Conservation (phyloP, 2,329 filamentous ascomycete species). For the Paraconiothyrium sp. region DNA sequence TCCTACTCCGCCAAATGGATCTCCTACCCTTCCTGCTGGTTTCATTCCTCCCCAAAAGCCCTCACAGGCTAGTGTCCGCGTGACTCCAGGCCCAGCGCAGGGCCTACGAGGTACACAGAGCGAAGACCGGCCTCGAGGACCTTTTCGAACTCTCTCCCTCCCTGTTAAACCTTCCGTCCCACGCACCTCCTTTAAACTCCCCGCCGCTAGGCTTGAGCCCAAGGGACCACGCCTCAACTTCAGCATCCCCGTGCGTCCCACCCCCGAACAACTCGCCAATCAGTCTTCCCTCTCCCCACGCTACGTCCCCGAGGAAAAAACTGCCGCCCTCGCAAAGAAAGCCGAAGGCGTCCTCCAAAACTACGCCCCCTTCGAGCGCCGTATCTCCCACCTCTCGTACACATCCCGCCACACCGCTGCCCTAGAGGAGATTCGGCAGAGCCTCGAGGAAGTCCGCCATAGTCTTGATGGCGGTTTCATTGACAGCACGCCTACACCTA, state of each 20-base stretch:
- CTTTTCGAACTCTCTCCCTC: conserved; percentile 5
- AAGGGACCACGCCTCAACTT: conserved; percentile 1
- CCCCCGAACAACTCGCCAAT: conserved; percentile 5
- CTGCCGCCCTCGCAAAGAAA: conserved; percentile 5
- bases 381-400: conserved; percentile 20
- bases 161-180: conserved; percentile 7
- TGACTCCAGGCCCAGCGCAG: neutral
- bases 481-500: conserved; percentile 4
- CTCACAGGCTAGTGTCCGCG: neutral
- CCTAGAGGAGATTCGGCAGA: neutral
- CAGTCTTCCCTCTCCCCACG: conserved; percentile 7
- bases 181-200: conserved; percentile 9
- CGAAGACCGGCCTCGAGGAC: conserved; percentile 1
- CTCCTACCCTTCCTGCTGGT: neutral
- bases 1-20: conserved; percentile 11
- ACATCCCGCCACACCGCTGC: conserved; percentile 9
- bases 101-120: neutral
- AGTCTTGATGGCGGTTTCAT: conserved; percentile 9
- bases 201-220: neutral
- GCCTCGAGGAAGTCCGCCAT: neutral
- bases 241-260: conserved; percentile 9
- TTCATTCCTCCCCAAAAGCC: conserved; percentile 3
- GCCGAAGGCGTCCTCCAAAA: conserved; percentile 4
- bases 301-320: conserved; percentile 8
- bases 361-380: conserved; percentile 12